Conservation (phyloP, 176 grass and related monocot genomes). For the Elymus sibiricus region DNA sequence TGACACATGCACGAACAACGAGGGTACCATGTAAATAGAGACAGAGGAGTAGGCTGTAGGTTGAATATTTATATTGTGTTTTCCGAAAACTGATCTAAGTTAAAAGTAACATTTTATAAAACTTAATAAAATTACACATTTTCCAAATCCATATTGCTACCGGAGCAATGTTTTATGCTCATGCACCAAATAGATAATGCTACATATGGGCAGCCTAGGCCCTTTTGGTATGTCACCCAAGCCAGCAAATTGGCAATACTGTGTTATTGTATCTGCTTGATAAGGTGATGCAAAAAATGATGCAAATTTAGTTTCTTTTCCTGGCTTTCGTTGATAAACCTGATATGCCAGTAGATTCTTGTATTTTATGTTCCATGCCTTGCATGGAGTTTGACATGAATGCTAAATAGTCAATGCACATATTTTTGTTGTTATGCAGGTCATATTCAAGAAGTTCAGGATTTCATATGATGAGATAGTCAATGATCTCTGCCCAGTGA, state of each 20-base stretch:
- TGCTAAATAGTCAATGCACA: constrained; percentile 15
- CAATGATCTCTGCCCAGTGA: constrained; percentile 82
- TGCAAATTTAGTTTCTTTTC: not conserved
- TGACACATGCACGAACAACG: not conserved
- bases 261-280: not conserved
- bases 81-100: not conserved
- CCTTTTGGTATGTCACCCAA: not conserved
- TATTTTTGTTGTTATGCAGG: constrained; percentile 48
- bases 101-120: not conserved
- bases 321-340: not conserved
- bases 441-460: constrained; percentile 94
- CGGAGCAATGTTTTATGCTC: not conserved
- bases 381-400: constrained; percentile 31
- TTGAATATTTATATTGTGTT: not conserved
- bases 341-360: constrained; percentile 7
- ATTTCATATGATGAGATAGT: constrained; percentile 88
- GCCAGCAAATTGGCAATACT: not conserved
- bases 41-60: not conserved
- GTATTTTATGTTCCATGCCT: not conserved
- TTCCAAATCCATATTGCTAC: constrained; percentile 12
- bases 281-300: not conserved
- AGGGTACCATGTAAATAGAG: not conserved
- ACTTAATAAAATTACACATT: not conserved
- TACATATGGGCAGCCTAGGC: not conserved
- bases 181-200: not conserved